Evolutionary conservation across 75 land plant species (phyloP).

Genomic region (Pinus albicaulis): DNA sequence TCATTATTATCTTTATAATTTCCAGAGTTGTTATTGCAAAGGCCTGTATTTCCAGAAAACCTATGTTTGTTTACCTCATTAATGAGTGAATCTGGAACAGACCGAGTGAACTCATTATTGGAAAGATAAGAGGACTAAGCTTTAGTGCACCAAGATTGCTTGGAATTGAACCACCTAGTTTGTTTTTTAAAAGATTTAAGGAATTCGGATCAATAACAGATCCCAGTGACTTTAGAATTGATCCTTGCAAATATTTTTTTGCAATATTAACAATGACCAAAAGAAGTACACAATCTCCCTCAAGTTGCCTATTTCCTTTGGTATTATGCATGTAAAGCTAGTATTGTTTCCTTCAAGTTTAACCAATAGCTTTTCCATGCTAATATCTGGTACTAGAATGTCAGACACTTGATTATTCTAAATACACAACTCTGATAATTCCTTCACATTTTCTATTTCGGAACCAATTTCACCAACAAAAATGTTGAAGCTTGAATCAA

Average conservation of each 20-base stretch:
- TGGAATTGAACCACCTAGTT: constrained; percentile 71
- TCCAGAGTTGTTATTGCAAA: constrained; percentile 47
- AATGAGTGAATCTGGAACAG: no score
- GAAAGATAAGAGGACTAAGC: constrained; percentile 60
- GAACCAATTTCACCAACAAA: no score
- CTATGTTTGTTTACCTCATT: constrained; percentile 33
- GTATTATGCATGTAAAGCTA: constrained; percentile 54
- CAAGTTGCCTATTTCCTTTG: constrained; percentile 43
- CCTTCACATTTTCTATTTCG: no score
- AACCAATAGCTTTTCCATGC: constrained; percentile 31
- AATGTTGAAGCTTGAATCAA: no score
- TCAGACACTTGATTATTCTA: no score
- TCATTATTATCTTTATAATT: not conserved
- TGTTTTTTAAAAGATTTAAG: constrained; percentile 58
- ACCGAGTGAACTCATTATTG: constrained; percentile 57
- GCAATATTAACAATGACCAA: no score
- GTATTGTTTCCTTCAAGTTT: constrained; percentile 69
- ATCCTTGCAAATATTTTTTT: constrained; percentile 49
- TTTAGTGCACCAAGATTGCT: no score
- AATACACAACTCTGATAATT: no score
- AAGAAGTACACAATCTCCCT: constrained; percentile 20
- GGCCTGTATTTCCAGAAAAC: constrained; percentile 59
- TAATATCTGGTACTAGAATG: constrained; percentile 37
- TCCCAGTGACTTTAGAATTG: constrained; percentile 65
- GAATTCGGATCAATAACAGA: constrained; percentile 35